Evolutionary conservation across 2,329 filamentous ascomycete species (phyloP).

Genomic region (Herpomyces periplanetae): DNA sequence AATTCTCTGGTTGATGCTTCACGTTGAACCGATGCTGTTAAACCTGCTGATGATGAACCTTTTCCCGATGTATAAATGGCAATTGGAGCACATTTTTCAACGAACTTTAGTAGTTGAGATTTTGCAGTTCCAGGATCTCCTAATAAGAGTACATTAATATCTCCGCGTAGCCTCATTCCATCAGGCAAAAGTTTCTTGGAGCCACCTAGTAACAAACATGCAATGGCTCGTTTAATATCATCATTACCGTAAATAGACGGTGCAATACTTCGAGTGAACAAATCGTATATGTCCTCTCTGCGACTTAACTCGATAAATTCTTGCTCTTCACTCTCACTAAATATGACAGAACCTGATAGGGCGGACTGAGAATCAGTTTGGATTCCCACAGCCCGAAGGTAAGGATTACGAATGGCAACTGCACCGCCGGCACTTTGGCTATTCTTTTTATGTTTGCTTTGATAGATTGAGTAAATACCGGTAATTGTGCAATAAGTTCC

Average conservation of each 20-base stretch:
- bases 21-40: slow-evolving; percentile 81
- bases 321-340: slow-evolving; percentile 83
- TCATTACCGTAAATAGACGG: slow-evolving; percentile 86
- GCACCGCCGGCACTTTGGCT: slow-evolving; percentile 32
- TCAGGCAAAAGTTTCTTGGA: slow-evolving; percentile 93
- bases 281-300: slow-evolving; percentile 56
- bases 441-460: slow-evolving; percentile 52
- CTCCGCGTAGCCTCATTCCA: slow-evolving; percentile 82
- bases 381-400: slow-evolving; percentile 65
- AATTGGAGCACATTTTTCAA: slow-evolving; percentile 77
- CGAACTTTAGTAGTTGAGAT: slow-evolving; percentile 83
- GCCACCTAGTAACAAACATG: slow-evolving; percentile 65
- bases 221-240: slow-evolving; percentile 88
- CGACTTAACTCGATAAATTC: slow-evolving; percentile 75
- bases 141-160: slow-evolving; percentile 84
- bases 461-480: slow-evolving; percentile 92
- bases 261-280: slow-evolving; percentile 67
- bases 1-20: slow-evolving; percentile 76
- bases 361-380: slow-evolving; percentile 64
- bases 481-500: slow-evolving; percentile 78
- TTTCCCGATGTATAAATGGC: slow-evolving; percentile 97
- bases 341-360: slow-evolving; percentile 40
- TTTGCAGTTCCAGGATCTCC: slow-evolving; percentile 95
- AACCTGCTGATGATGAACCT: slow-evolving; percentile 78
- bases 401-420: slow-evolving; percentile 78